These are phyloP conservation scores for Plasmopara muralis DNA, from an alignment of 352 stramenopile genomes.

Conservation along the genomic window DNA sequence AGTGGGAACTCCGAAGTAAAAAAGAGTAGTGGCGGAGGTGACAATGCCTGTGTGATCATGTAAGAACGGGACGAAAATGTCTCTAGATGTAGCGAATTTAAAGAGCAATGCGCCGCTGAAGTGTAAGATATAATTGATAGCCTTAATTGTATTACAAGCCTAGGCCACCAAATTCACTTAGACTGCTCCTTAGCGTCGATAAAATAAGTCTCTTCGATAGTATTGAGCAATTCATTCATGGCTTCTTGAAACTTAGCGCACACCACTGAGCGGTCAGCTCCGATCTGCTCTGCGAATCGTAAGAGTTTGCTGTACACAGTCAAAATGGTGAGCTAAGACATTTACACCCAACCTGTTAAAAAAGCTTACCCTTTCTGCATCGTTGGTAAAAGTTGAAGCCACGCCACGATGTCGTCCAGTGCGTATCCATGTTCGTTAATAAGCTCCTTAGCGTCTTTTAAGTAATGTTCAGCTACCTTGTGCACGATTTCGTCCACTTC, in stretches of 20 bases:
- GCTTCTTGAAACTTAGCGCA: slow-evolving; percentile 65
- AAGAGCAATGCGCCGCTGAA: slow-evolving; percentile 7
- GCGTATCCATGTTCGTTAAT: slow-evolving; percentile 61
- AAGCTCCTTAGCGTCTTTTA: slow-evolving; percentile 71
- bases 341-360: background rate
- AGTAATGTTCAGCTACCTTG: slow-evolving; percentile 71
- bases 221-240: slow-evolving; percentile 68
- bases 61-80: slow-evolving; percentile 15
- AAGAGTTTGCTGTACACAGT: slow-evolving; percentile 55
- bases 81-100: background rate
- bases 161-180: slow-evolving; percentile 27
- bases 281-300: slow-evolving; percentile 72
- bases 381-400: slow-evolving; percentile 68
- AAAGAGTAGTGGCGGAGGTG: slow-evolving; percentile 28
- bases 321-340: slow-evolving; percentile 1
- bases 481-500: slow-evolving; percentile 75
- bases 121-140: slow-evolving; percentile 32
- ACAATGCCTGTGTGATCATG: slow-evolving; percentile 65
- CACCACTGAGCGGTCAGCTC: slow-evolving; percentile 37
- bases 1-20: slow-evolving; percentile 29
- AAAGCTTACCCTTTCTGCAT: slow-evolving; percentile 73
- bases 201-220: slow-evolving; percentile 63
- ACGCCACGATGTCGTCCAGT: slow-evolving; percentile 63
- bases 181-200: slow-evolving; percentile 35
- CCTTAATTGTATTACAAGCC: background rate